A percentile compares a stretch with the other conserved stretches of the same genome.
phyloP scores from a whole-genome alignment of 768 basidiomycete genomes.

The Russula lepida region DNA sequence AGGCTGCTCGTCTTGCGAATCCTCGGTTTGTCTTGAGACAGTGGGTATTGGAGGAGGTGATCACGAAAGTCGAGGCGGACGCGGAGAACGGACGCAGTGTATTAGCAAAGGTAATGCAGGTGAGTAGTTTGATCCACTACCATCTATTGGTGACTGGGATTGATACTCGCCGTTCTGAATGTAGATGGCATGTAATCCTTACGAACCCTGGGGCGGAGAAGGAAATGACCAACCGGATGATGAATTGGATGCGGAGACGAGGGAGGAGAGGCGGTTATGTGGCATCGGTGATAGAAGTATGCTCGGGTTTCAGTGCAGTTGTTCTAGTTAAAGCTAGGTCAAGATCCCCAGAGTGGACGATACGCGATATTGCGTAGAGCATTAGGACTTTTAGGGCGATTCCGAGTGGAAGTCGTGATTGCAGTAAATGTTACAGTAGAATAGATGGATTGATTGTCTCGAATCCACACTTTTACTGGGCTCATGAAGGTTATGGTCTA shows the following conservation, averaged over 20 bases:
- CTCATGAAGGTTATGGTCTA: too few species aligned
- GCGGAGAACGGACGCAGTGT: conserved; percentile 51
- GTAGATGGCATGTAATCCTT: conserved; percentile 84
- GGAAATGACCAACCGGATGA: conserved; percentile 36
- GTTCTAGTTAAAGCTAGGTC: conserved; percentile 54
- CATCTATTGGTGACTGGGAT: background rate
- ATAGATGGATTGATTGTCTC: background rate
- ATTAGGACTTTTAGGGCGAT: background rate
- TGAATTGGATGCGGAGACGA: conserved; percentile 47
- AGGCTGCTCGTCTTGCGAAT: conserved; percentile 44
- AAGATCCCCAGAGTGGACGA: background rate
- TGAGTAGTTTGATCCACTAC: conserved; percentile 30
- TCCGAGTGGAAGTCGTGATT: background rate
- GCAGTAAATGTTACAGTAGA: background rate
- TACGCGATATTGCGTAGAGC: background rate
- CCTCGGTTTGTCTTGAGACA: conserved; percentile 91
- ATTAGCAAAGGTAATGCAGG: conserved; percentile 76
- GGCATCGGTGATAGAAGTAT: conserved; percentile 65
- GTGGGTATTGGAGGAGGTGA: conserved; percentile 94
- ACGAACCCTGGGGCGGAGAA: conserved; percentile 81
- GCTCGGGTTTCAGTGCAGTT: conserved; percentile 91
- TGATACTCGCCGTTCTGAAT: background rate
- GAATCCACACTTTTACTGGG: background rate
- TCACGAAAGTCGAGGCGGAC: conserved; percentile 64
- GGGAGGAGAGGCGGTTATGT: conserved; percentile 69